Evolutionary conservation across 208 protist species (phyloP), one percentile per base, ranked within the genome.

Genomic region (Trypanosoma conorhini): DNA sequence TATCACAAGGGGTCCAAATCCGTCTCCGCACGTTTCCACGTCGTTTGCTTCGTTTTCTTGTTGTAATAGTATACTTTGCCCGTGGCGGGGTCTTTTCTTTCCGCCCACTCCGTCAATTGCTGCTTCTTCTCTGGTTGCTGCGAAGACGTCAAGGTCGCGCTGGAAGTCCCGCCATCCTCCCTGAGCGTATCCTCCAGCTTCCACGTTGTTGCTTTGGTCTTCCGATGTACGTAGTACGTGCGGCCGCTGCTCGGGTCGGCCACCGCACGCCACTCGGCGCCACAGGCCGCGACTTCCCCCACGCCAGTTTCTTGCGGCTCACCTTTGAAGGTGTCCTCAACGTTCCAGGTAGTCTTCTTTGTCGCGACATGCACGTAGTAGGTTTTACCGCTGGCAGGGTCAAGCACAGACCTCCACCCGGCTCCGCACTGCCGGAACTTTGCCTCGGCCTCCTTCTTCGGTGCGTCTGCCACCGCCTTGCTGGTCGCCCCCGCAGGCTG

Each of bases 21-120:
- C 1, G 70, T 67, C 21, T 77, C 68, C 9, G 75, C 64, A 21
- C 67, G 58, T 40, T 70, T 78, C 80, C 80, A 85, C 59, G 71
- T 66, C 50, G 80, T 85, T 64, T 79, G 44, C 69, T 81, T 81
- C 46, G 71, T 79, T 10, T 67, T 55, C 28, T 80, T 74, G 54
- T 85, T 81, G 50, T 74, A 70, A 70, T 81, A 85, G 65, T 80
- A 85, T 22, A 67, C 38, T 44, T 79, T 74, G 9, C 72, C 69
- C 8, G 63, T 71, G 28, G 28, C 15, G n/a, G 67, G 64, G 57
- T 80, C 74, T 19, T 65, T 55, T 1, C 74, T 48, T 44, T 83
- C 76, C 54, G 83, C 79, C 80, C 80, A 79, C 56, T 64, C 69
- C 5, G 58, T 57, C 44, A 31, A 63, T n/a, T 24, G 65, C 22